phyloP scores from a whole-genome alignment of 73 alveolate genomes.

The Paramecium pentaurelia region DNA sequence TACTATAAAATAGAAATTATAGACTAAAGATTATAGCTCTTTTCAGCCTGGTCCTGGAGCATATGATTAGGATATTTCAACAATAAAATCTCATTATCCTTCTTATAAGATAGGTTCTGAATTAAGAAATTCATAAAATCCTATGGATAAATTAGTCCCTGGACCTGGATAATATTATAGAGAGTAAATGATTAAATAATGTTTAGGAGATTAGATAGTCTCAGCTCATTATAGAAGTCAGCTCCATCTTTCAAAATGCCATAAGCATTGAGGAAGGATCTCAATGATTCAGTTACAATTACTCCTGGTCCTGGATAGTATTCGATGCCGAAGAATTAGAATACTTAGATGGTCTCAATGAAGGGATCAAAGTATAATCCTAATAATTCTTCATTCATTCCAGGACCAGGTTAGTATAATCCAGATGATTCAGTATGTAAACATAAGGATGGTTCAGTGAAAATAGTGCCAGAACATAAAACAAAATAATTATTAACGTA shows the following conservation, averaged over 20 bases:
- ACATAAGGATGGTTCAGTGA: neutral
- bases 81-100: neutral
- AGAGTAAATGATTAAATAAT: neutral
- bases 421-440: slow-evolving; percentile 12
- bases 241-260: slow-evolving; percentile 52
- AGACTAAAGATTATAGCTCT: neutral
- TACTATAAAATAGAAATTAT: neutral
- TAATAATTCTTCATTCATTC: neutral
- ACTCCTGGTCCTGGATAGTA: slow-evolving; percentile 45
- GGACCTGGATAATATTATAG: slow-evolving; percentile 44
- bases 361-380: slow-evolving; percentile 10
- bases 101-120: slow-evolving; percentile 37
- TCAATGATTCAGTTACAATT: neutral
- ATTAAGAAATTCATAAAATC: neutral
- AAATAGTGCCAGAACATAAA: neutral
- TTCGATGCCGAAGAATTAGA: neutral
- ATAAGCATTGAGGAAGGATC: neutral
- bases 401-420: slow-evolving; percentile 21
- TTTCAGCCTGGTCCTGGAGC: slow-evolving; percentile 31
- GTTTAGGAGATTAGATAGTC: neutral
- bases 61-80: neutral
- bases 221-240: slow-evolving; percentile 28
- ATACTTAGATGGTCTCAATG: neutral
- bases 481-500: neutral
- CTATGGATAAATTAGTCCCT: neutral